Evolutionary conservation across 768 basidiomycete species (phyloP), one percentile per base, ranked within the genome.

Genomic region (Lentinula boryana): DNA sequence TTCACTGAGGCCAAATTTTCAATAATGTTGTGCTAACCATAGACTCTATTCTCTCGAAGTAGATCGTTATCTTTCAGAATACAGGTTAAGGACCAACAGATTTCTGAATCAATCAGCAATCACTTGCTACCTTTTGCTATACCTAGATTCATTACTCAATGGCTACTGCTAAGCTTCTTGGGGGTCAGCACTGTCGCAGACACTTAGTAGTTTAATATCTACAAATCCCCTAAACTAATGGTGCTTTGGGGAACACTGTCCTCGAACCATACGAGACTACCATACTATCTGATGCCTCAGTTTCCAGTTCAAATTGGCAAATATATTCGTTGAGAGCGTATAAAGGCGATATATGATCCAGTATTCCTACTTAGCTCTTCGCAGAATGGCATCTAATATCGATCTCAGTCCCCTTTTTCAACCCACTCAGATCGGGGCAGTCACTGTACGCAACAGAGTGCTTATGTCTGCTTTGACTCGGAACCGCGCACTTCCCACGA

Each of bases 401-500:
- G 41, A 43, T 43, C n/a, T 43, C 41, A 49, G 48, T 16, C 48
- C 60, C 0, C 69, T 74, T 12, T 65, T 72, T 55, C 62, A 62
- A 12, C 71, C 75, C 4, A 59, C 76, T 49, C 65, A 68, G 40
- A 60, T 77, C 18, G 76, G 76, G 15, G 67, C 68, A n/a, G 36
- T 70, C 40, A 69, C 66, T 12, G 65, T 75, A 16, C 66, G 66
- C 18, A 76, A 78, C 63, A 63, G 74, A 4, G 58, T 75, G 35
- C 63, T 69, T 60, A 72, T 77, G 71, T 68, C 72, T 56, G 68
- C 75, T 1, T 61, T 78, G 35, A 77, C 75, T 10, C 70, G 77
- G 13, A 75, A 70, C 56, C 73, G 75, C 7, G 66, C 73, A 8
- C 58, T 67, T 8, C 63, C 67, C n/a, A 67, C 62, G 12, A 69